These are phyloP conservation scores for Baudoinia panamericana DNA, from an alignment of 495 filamentous ascomycete genomes.

Conservation along the genomic window DNA sequence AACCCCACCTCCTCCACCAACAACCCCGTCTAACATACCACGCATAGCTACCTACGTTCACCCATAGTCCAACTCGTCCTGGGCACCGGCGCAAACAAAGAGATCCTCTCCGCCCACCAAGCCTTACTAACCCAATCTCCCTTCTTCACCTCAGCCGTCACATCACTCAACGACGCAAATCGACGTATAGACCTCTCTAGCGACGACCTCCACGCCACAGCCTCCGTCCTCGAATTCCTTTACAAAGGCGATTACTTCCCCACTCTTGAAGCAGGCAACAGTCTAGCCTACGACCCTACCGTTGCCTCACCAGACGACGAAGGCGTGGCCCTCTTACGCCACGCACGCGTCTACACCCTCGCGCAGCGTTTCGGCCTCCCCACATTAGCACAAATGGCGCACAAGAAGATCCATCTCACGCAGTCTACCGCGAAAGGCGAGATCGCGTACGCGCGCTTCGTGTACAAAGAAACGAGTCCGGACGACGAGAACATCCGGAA, in stretches of 20 bases:
- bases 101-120: conserved; percentile 65
- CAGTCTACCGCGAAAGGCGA: conserved; percentile 75
- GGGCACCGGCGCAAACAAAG: conserved; percentile 46
- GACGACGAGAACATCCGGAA: conserved; percentile 63
- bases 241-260: conserved; percentile 89
- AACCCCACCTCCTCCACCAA: not conserved
- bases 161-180: conserved; percentile 36
- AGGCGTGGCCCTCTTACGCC: conserved; percentile 66
- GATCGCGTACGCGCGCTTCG: conserved; percentile 77
- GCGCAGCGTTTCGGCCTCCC: conserved; percentile 66
- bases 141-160: conserved; percentile 50
- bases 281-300: conserved; percentile 45
- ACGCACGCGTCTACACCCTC: conserved; percentile 79
- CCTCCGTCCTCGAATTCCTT: conserved; percentile 80
- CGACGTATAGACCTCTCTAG: conserved; percentile 53
- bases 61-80: conserved; percentile 70
- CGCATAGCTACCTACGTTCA: conserved; percentile 54
- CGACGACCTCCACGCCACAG: conserved; percentile 68
- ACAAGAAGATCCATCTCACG: conserved; percentile 79
- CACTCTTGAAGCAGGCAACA: conserved; percentile 31
- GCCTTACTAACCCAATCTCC: conserved; percentile 59
- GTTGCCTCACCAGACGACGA: conserved; percentile 50
- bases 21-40: not conserved
- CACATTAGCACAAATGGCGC: conserved; percentile 61
- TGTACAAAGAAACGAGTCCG: conserved; percentile 60